phyloP scores from a whole-genome alignment of 1,284 basidiomycete species.

The Tylopilus sp. region DNA sequence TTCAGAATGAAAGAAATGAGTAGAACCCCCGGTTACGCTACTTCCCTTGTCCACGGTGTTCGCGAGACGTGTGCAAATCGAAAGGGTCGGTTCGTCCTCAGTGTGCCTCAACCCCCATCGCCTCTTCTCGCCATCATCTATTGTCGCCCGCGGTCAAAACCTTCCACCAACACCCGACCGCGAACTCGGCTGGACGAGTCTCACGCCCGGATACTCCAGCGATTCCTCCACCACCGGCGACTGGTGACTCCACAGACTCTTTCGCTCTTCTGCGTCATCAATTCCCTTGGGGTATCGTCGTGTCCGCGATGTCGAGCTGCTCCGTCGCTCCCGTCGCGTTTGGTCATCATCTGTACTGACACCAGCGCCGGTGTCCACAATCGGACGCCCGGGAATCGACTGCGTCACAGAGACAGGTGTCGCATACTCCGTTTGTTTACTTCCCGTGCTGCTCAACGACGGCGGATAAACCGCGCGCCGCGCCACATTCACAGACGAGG shows the following conservation, averaged over 20 bases:
- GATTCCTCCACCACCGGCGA: constrained; percentile 24
- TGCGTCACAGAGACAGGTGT: constrained; percentile 16
- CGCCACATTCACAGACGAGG: not conserved
- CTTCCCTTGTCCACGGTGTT: too few relatives aligned
- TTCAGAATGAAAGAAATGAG: not conserved
- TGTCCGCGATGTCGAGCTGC: constrained; percentile 28
- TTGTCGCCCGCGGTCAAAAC: constrained; percentile 12
- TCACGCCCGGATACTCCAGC: constrained; percentile 13
- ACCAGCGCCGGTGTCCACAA: not conserved
- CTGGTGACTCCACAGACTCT: constrained; percentile 26
- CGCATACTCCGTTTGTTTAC: constrained; percentile 20
- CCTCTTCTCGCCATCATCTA: not conserved
- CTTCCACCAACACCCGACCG: constrained; percentile 7
- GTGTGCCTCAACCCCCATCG: not conserved
- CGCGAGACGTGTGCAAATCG: not conserved
- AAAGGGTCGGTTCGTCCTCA: not conserved
- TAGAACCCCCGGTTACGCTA: not conserved
- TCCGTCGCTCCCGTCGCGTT: constrained; percentile 14
- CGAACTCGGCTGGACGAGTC: constrained; percentile 21
- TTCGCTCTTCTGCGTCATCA: constrained; percentile 28
- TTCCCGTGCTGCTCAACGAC: constrained; percentile 13
- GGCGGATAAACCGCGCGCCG: constrained; percentile 1
- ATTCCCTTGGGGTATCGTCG: constrained; percentile 27
- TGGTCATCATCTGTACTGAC: not conserved
- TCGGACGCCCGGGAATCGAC: constrained; percentile 6